A percentile compares a stretch with the other conserved stretches of the same genome.
Conservation (phyloP, 768 basidiomycete genomes). For the Podaxis sp. region DNA sequence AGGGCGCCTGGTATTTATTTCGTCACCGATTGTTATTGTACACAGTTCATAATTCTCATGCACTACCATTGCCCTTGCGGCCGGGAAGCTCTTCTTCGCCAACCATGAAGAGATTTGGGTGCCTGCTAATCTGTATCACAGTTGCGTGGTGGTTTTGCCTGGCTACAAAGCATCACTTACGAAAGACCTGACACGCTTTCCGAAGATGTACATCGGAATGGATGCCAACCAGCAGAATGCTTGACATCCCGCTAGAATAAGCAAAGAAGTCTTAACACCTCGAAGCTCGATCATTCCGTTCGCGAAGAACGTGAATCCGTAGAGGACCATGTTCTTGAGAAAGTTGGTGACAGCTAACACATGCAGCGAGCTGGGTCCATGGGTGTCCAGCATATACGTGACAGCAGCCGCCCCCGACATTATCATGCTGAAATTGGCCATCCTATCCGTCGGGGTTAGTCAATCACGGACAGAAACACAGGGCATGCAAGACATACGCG, state of each 20-base stretch:
- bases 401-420: slow-evolving; percentile 37
- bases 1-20: not conserved
- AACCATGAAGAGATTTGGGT: slow-evolving; percentile 21
- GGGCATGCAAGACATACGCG: slow-evolving; percentile 17
- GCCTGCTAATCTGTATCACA: slow-evolving; percentile 18
- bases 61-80: not conserved
- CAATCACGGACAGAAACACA: not conserved
- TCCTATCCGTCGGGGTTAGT: slow-evolving; percentile 18
- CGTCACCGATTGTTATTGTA: not conserved
- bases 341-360: slow-evolving; percentile 39
- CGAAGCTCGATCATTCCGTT: slow-evolving; percentile 33
- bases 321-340: slow-evolving; percentile 40
- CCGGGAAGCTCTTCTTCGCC: slow-evolving; percentile 8
- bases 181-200: slow-evolving; percentile 37
- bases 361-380: slow-evolving; percentile 36
- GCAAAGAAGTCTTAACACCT: slow-evolving; percentile 34
- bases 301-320: slow-evolving; percentile 40
- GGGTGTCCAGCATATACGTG: slow-evolving; percentile 43
- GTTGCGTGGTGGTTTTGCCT: not conserved
- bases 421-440: slow-evolving; percentile 41
- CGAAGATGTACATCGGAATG: slow-evolving; percentile 40
- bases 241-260: slow-evolving; percentile 35
- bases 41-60: not conserved
- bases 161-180: slow-evolving; percentile 22
- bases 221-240: slow-evolving; percentile 37